Evolutionary conservation across 352 stramenopile genomes (phyloP), one percentile per base, ranked within the genome.

Genomic region (Globisporangium nagaii): DNA sequence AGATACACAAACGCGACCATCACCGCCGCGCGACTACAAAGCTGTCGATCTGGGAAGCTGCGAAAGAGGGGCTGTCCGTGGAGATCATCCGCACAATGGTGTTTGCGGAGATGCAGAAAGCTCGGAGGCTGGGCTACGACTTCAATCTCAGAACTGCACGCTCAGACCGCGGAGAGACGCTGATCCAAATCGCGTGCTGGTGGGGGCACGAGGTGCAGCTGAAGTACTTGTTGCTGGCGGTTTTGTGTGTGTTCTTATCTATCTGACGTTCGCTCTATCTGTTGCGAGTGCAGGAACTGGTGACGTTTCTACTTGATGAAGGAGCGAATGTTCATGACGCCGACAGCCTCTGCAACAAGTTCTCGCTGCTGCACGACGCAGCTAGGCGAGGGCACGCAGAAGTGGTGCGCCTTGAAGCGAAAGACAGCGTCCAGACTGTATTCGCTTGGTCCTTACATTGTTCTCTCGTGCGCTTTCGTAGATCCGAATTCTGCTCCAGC

Each of bases 111-210:
- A 81, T 78, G 59, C 77, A 84, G 42, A 88, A 86, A 36, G 73
- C 79, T 17, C 67, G 70, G n/a, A 63, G 75, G 40, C 63, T 77
- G 24, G 77, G 73, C 7, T 84, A 81, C 40, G 66, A 78, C 30
- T 90, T 90, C 32, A 43, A 66, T 10, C 52, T 90, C 27, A 69
- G 70, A 15, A 66, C 65, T 6, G 68, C 75, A 20, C 63, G 69
- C 10, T 86, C 79, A 0, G 68, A 82, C 25, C 70, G 68, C 7
- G 77, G 77, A 20, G 75, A 84, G 48, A 81, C 75, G 20, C 54
- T 90, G 10, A 62, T 90, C 9, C 75, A 88, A 39, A 83, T 87
- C 20, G 77, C 79, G 13, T 90, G 79, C 24, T 90, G 79, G 79
- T 84, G 63, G 65, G 79, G 76, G 0, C 77, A 88, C 34, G 68